These are phyloP conservation scores for Kuraishia ogatae DNA, from an alignment of 805 yeast genomes.

Conservation along the genomic window DNA sequence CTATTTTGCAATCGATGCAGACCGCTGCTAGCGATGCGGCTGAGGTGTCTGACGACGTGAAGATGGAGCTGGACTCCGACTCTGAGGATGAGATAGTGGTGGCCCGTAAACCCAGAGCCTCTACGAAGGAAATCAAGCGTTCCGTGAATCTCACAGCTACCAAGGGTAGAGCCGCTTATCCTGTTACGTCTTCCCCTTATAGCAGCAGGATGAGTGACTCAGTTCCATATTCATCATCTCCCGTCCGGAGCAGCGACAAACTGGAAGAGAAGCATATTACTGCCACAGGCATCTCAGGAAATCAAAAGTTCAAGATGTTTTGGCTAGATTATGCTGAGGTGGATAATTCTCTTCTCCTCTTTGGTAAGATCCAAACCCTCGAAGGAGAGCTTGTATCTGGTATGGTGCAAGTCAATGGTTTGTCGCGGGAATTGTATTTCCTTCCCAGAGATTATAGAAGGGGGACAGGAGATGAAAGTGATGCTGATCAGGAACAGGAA, in stretches of 20 bases:
- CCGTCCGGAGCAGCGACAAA: neutral
- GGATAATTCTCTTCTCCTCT: conserved; percentile 57
- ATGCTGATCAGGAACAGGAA: neutral
- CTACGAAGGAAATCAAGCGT: conserved; percentile 31
- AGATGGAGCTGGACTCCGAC: conserved; percentile 23
- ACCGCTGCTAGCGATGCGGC: neutral
- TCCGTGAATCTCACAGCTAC: conserved; percentile 31
- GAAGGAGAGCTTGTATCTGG: conserved; percentile 60
- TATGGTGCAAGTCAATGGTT: conserved; percentile 64
- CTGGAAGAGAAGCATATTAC: neutral
- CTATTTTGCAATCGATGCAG: neutral
- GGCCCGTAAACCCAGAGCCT: conserved; percentile 40
- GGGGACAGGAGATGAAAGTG: conserved; percentile 11
- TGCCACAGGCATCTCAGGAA: neutral
- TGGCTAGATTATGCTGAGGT: conserved; percentile 89
- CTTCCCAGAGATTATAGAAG: conserved; percentile 48
- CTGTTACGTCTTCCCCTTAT: conserved; percentile 1
- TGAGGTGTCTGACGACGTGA: neutral
- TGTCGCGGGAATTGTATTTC: conserved; percentile 66
- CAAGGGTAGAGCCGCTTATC: conserved; percentile 6
- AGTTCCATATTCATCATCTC: neutral
- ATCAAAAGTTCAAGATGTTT: conserved; percentile 49
- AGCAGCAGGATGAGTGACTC: neutral
- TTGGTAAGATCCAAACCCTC: conserved; percentile 66
- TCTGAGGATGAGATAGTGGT: conserved; percentile 55